phyloP scores from a whole-genome alignment of 1,284 basidiomycete species.

The Apiotrichum laibachii region DNA sequence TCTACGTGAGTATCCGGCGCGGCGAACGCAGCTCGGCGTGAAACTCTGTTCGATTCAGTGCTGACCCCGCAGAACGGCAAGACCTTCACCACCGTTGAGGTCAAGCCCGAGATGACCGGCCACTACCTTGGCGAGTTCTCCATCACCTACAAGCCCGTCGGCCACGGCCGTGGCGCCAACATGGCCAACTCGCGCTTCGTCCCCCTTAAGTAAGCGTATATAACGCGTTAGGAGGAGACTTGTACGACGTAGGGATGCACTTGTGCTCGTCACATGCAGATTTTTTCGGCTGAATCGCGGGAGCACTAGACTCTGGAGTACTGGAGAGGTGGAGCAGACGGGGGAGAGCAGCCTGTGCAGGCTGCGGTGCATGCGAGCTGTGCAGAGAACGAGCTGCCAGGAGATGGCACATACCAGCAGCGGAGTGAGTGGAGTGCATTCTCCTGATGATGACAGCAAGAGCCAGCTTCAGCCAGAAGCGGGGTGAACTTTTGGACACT shows the following conservation, averaged over 20 bases:
- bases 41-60: too few species aligned
- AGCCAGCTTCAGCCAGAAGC: too few species aligned
- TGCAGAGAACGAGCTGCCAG: too few species aligned
- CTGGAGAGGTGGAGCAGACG: too few species aligned
- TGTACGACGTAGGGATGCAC: slow-evolving; percentile 35
- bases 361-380: too few species aligned
- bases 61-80: slow-evolving; percentile 52
- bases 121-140: slow-evolving; percentile 94
- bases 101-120: slow-evolving; percentile 99
- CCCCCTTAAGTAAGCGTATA: slow-evolving; percentile 56
- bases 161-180: slow-evolving; percentile 95
- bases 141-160: slow-evolving; percentile 96
- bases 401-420: too few species aligned
- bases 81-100: slow-evolving; percentile 95
- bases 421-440: too few species aligned
- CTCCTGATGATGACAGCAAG: too few species aligned
- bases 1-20: slow-evolving; percentile 61
- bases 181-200: slow-evolving; percentile 63
- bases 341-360: too few species aligned
- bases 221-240: slow-evolving; percentile 14
- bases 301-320: too few species aligned
- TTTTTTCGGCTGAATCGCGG: neutral
- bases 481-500: too few species aligned
- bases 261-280: slow-evolving; percentile 15
- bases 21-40: neutral